Evolutionary conservation across 352 stramenopile genomes (phyloP).

Genomic region (Globisporangium sylvaticum): DNA sequence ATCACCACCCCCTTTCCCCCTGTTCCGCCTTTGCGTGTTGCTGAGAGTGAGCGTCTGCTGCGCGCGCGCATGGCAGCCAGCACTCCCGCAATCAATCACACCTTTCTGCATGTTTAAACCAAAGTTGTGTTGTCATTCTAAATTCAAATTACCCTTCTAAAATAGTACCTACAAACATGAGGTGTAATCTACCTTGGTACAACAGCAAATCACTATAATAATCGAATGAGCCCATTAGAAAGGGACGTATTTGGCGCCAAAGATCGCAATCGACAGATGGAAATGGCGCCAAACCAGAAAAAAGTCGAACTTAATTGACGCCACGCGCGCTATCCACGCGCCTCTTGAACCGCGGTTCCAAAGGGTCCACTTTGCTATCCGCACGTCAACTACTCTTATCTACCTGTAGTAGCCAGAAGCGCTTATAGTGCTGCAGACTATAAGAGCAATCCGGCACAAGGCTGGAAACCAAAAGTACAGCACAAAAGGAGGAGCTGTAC

Average conservation of each 20-base stretch:
- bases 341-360: background rate
- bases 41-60: background rate
- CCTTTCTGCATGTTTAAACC: background rate
- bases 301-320: background rate
- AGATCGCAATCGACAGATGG: background rate
- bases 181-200: background rate
- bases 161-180: too few species aligned
- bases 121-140: background rate
- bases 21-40: background rate
- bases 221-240: background rate
- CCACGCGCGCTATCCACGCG: background rate
- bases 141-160: too few species aligned
- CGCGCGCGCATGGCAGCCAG: background rate
- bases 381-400: too few species aligned
- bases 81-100: background rate
- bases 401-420: too few species aligned
- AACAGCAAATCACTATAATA: background rate
- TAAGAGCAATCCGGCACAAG: background rate
- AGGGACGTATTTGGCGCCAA: background rate
- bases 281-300: background rate
- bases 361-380: background rate
- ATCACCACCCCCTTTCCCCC: background rate
- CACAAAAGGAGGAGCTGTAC: too few species aligned
- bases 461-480: background rate
- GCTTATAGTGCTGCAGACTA: background rate